Conservation (phyloP, 179 eudicot species). For the Beta lomatogona region DNA sequence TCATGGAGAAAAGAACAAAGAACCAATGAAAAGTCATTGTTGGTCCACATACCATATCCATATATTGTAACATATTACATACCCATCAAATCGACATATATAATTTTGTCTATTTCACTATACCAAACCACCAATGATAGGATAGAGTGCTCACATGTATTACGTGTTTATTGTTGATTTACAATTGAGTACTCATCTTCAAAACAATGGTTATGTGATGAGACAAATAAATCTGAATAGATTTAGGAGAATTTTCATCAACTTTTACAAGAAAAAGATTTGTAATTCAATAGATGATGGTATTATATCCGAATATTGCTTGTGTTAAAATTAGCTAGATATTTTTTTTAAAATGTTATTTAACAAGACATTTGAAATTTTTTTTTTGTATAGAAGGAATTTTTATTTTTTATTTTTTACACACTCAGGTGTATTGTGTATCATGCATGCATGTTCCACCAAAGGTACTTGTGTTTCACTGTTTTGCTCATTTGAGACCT, state of each 20-base stretch:
- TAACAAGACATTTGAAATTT: too few species aligned
- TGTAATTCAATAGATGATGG: neutral
- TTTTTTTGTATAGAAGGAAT: too few species aligned
- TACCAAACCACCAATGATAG: conserved; percentile 6
- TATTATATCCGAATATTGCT: too few species aligned
- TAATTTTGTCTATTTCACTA: neutral
- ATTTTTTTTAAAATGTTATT: too few species aligned
- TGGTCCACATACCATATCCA: conserved; percentile 14
- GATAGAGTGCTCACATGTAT: neutral
- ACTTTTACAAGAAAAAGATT: neutral
- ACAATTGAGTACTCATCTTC: neutral
- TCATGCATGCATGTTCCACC: too few species aligned
- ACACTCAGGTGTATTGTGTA: too few species aligned
- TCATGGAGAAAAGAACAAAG: neutral
- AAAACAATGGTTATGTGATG: neutral
- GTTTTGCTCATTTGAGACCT: too few species aligned
- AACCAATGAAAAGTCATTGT: neutral
- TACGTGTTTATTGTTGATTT: neutral
- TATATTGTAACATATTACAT: neutral
- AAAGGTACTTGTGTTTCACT: too few species aligned
- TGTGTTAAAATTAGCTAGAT: neutral
- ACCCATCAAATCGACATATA: conserved; percentile 8
- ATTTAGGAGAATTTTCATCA: neutral
- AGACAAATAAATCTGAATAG: neutral
- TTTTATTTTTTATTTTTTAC: too few species aligned